Conservation (phyloP, 2,329 filamentous ascomycete genomes). For the Venturiaceae sp. region DNA sequence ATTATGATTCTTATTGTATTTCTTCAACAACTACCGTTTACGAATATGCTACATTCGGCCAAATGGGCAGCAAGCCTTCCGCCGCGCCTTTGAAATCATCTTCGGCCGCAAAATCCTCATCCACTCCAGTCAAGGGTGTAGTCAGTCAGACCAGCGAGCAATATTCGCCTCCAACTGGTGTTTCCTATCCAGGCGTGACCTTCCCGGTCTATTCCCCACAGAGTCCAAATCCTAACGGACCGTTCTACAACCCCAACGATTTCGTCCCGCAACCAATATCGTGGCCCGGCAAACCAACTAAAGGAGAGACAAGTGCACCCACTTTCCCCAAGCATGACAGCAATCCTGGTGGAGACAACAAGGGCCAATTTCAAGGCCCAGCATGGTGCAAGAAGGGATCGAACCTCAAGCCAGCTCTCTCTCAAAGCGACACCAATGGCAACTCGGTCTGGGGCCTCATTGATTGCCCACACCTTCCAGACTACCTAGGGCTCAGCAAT, state of each 20-base stretch:
- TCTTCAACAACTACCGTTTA: constrained; percentile 6
- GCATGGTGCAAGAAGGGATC: constrained; percentile 17
- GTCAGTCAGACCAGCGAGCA: not conserved
- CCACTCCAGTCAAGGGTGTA: not conserved
- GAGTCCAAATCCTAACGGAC: constrained; percentile 17
- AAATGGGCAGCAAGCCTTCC: not conserved
- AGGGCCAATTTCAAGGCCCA: constrained; percentile 12
- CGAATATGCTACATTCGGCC: not conserved
- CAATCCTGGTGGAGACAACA: constrained; percentile 5
- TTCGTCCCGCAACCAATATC: constrained; percentile 15
- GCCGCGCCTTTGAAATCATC: not conserved
- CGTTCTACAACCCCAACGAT: constrained; percentile 21
- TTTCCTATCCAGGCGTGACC: constrained; percentile 3
- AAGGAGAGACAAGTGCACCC: constrained; percentile 11
- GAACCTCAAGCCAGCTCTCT: constrained; percentile 15
- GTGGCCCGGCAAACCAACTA: constrained; percentile 18
- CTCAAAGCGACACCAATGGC: constrained; percentile 18
- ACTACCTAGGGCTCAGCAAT: not conserved
- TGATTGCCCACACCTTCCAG: constrained; percentile 17
- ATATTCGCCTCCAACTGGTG: not conserved
- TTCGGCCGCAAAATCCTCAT: not conserved
- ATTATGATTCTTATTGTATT: not conserved
- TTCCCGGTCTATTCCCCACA: constrained; percentile 5
- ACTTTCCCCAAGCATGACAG: constrained; percentile 14
- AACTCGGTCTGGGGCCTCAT: constrained; percentile 20